Base-by-base conservation (phyloP, 805 yeast genomes). In the Ogataea haglerorum region DNA sequence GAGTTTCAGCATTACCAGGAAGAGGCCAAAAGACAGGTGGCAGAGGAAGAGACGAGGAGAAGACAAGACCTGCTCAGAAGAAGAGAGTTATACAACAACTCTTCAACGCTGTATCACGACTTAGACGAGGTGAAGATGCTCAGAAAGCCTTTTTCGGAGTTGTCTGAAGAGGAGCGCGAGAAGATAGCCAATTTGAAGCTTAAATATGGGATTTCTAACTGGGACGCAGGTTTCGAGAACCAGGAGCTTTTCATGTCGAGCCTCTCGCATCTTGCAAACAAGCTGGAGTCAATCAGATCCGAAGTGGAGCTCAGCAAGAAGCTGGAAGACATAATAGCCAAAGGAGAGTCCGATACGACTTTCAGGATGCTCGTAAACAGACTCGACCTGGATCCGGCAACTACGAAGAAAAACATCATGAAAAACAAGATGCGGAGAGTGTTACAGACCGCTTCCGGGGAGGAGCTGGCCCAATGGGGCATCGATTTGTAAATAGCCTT, bases 1-100 rank as follows among this genome's bases (percentile, higher is more conserved):
- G 91, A 88, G 63, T 87, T 90, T 72, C 91, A 85, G 19, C 68
- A 74, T 48, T 89, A 85, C 67, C 85, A 85, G 60, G 69, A 71
- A 30, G 77, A 82, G 54, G 95, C 95, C 37, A 82, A 80, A 52
- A 66, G 67, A 35, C 72, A 75, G 49, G 91, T 89, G 14, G 64
- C 70, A 1, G 56, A 65, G n/a, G 95, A 88, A 59, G 95, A 87
- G 64, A 63, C 70, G 27, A 55, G 53, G 32, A 80, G 76, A 62
- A 70, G 80, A 27, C 54, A 66, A 37, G 75, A 73, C 33, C 83
- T 86, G 54, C 61, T 78, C 41, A 56, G 65, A 26, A 76, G 75
- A 54, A 73, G 82, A 54, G 54, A 57, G 24, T 53, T 53, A 22
- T 45, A 48, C 31, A 14, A 45, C 9, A 50, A 49, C 30, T 31